Evolutionary conservation across 2,329 filamentous ascomycete genomes (phyloP).

Genomic region (Podosphaera xanthii): DNA sequence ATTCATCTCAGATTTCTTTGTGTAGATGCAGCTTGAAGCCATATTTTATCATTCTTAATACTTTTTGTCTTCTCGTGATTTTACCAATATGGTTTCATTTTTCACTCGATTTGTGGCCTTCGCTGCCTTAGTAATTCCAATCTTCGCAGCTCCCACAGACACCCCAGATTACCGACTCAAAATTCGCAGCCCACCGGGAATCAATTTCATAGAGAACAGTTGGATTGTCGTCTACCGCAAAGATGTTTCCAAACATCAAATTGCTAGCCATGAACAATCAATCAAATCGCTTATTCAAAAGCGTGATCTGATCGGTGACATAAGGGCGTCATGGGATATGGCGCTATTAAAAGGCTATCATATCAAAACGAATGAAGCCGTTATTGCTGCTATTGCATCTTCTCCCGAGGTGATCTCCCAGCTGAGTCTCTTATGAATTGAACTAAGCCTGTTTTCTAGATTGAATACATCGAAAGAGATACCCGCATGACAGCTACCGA

Average conservation of each 20-base stretch:
- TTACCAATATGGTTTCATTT: conserved; percentile 11
- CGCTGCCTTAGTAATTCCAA: conserved; percentile 11
- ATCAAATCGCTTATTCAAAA: conserved; percentile 28
- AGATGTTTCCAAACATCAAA: conserved; percentile 24
- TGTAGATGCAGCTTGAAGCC: background rate
- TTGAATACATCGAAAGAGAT: conserved; percentile 15
- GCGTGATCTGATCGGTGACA: conserved; percentile 25
- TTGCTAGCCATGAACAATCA: conserved; percentile 26
- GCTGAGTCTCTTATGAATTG: background rate
- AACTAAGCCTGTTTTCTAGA: conserved; percentile 3
- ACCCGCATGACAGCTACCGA: conserved; percentile 14
- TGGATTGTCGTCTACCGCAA: conserved; percentile 45
- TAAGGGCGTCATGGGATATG: conserved; percentile 13
- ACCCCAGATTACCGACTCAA: conserved; percentile 7
- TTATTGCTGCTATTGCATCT: conserved; percentile 12
- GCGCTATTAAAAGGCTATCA: conserved; percentile 12
- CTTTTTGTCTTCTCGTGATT: background rate
- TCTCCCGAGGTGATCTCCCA: conserved; percentile 10
- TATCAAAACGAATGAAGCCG: conserved; percentile 9
- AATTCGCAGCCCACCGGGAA: conserved; percentile 23
- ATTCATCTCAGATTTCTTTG: background rate
- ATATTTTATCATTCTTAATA: background rate
- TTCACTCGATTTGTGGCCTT: conserved; percentile 11
- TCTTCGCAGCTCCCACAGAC: conserved; percentile 10
- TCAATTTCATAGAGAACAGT: conserved; percentile 27